phyloP scores from a whole-genome alignment of 139 green algal genomes.

The Spirogloea muscicola region DNA sequence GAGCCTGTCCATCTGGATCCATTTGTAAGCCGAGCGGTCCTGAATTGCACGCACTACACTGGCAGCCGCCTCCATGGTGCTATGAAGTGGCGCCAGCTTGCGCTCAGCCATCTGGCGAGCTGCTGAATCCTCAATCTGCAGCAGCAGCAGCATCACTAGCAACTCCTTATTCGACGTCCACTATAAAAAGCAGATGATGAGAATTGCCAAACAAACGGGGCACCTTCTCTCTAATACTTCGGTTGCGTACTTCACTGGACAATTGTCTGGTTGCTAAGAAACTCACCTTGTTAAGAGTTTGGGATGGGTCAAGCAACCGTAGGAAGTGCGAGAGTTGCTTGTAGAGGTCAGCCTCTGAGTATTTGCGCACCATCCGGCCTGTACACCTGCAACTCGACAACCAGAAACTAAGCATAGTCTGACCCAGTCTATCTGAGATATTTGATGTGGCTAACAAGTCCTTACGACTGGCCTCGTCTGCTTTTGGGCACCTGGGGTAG shows the following conservation, averaged over 20 bases:
- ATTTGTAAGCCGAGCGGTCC: conserved; percentile 40
- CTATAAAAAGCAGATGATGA: too few relatives aligned
- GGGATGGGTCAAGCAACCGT: conserved; percentile 21
- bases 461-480: too few relatives aligned
- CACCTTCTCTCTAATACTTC: conserved; percentile 4
- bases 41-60: not conserved
- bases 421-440: too few relatives aligned
- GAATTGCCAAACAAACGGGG: too few relatives aligned
- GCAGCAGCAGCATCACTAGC: not conserved
- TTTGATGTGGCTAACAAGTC: too few relatives aligned
- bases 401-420: too few relatives aligned
- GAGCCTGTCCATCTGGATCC: conserved; percentile 25
- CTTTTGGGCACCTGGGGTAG: conserved; percentile 35
- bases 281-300: conserved; percentile 30
- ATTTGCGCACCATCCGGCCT: too few relatives aligned
- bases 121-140: conserved; percentile 5
- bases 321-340: conserved; percentile 46
- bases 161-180: not conserved
- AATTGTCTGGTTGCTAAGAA: not conserved
- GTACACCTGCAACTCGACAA: too few relatives aligned
- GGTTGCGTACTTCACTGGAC: not conserved
- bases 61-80: not conserved
- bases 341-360: conserved; percentile 48
- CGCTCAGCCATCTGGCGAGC: not conserved
- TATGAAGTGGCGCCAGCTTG: not conserved